These are phyloP conservation scores for Turritis glabra DNA, from an alignment of 345 rosid species.

Conservation along the genomic window DNA sequence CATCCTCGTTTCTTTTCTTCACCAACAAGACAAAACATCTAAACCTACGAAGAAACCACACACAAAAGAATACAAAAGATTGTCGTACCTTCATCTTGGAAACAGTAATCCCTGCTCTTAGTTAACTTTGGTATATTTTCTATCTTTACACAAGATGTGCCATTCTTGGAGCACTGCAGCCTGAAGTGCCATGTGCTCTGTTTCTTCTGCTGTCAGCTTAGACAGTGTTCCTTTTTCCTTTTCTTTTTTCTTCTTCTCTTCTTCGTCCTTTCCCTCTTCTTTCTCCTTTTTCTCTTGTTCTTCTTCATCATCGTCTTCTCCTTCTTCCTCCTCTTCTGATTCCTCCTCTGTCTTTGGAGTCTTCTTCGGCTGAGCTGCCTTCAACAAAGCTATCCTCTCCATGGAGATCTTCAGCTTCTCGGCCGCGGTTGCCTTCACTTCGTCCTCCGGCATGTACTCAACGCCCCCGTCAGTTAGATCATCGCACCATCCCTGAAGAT, in stretches of 20 bases:
- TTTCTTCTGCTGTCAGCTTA: conserved; percentile 90
- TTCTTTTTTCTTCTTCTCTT: conserved; percentile 44
- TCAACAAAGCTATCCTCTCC: conserved; percentile 90
- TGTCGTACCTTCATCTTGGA: not conserved
- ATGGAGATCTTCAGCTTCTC: conserved; percentile 90
- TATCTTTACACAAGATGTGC: conserved; percentile 85
- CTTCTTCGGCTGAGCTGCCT: conserved; percentile 82
- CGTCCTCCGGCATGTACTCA: conserved; percentile 97
- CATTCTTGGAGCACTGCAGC: conserved; percentile 95
- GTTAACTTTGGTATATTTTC: conserved; percentile 51
- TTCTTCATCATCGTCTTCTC: conserved; percentile 39
- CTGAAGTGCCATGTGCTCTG: conserved; percentile 95
- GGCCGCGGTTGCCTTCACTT: conserved; percentile 83
- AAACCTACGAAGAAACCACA: conserved; percentile 27
- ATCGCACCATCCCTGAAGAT: conserved; percentile 91
- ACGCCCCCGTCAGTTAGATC: conserved; percentile 93
- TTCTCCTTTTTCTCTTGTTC: conserved; percentile 57
- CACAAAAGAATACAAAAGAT: conserved; percentile 32
- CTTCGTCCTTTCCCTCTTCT: conserved; percentile 41
- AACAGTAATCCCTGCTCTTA: conserved; percentile 25
- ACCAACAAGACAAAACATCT: conserved; percentile 29
- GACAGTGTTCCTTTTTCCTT: conserved; percentile 74
- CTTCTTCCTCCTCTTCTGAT: conserved; percentile 44
- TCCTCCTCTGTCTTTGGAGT: conserved; percentile 59
- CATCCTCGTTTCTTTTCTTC: conserved; percentile 19